Base-by-base conservation (phyloP, 2,329 filamentous ascomycete species). In the Arthrobotrys pseudoclavata region DNA sequence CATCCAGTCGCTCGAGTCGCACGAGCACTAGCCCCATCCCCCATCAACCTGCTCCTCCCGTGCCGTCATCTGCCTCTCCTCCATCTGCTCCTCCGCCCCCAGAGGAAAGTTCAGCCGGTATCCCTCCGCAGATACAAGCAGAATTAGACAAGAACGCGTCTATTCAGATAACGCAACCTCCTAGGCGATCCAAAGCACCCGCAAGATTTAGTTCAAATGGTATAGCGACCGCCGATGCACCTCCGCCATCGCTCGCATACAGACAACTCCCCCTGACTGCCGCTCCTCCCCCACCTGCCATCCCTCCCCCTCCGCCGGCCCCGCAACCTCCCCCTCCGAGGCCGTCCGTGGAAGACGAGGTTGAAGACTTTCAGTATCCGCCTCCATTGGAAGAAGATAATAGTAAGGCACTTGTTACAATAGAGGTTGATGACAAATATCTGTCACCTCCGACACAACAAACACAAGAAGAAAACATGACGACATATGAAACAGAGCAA, bases 151-250 rank as follows among this genome's bases (percentile, higher is more conserved):
- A 67, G 72, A 76, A 76, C 72, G 72, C 72, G 72, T 70, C 72
- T 61, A 76, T 76, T 34, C 72, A 76, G 53, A 42, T 76, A 34
- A 66, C 72, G 57, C 72, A 70, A 52, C 79, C 69, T 48, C 79
- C 79, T 48, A 66, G 64, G 37, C 71, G 79, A 52, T 67, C 67
- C 10, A 77, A 68, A 45, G 79, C 71, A 57, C 81, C 81, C 20
- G 81, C 81, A 26, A 71, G 80, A 13, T 81, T 81, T 66, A 81
- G 80, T 75, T 81, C 80, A 80, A 82, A 82, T 82, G 81, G 81
- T 81, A 80, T 82, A 80, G 80, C 80, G 78, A 82, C 81, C 66
- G 78, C 79, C 47, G 66, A 80, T 68, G 80, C 80, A 29, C 81
- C 81, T 61, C 81, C 81, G 62, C 81, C 81, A 24, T 81, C 80